A percentile compares a stretch with the other conserved stretches of the same genome.
Conservation (phyloP, 1,139 yeast species). For the Kurtzmaniella quercitrusa region DNA sequence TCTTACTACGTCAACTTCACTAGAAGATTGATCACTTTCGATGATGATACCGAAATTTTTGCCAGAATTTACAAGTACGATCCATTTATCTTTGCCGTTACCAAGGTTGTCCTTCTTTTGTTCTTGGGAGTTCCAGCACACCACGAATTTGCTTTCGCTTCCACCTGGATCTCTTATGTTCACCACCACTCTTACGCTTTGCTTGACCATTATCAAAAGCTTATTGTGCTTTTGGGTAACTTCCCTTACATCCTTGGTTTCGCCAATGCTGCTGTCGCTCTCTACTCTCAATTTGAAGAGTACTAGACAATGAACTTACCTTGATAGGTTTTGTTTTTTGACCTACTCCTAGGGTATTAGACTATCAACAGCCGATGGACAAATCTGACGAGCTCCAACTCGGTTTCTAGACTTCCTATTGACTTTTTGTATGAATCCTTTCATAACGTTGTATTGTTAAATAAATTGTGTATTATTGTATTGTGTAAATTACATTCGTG, state of each 20-base stretch:
- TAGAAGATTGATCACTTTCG: conserved; percentile 38
- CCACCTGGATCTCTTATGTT: conserved; percentile 34
- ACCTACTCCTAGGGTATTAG: conserved; percentile 1
- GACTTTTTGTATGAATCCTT: conserved; percentile 3
- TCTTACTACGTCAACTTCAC: conserved; percentile 55
- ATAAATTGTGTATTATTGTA: conserved; percentile 5
- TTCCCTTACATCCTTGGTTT: conserved; percentile 47
- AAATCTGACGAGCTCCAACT: not conserved
- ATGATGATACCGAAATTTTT: conserved; percentile 34
- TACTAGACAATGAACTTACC: conserved; percentile 15
- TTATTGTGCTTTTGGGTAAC: conserved; percentile 38
- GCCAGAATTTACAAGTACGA: conserved; percentile 44
- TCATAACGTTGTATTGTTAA: conserved; percentile 1
- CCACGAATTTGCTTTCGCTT: conserved; percentile 17
- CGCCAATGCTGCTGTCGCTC: conserved; percentile 46
- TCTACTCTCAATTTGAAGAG: conserved; percentile 49
- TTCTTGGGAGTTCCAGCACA: conserved; percentile 19
- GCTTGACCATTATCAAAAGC: conserved; percentile 35
- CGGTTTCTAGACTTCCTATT: not conserved
- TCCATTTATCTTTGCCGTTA: conserved; percentile 54
- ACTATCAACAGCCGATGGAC: not conserved
- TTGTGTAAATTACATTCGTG: not conserved
- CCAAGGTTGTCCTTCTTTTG: conserved; percentile 46
- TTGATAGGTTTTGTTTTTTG: conserved; percentile 1
- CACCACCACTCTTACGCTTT: conserved; percentile 34